These are phyloP conservation scores for Zygnema circumcarinatum DNA, from an alignment of 139 green algal genomes.

Conservation along the genomic window DNA sequence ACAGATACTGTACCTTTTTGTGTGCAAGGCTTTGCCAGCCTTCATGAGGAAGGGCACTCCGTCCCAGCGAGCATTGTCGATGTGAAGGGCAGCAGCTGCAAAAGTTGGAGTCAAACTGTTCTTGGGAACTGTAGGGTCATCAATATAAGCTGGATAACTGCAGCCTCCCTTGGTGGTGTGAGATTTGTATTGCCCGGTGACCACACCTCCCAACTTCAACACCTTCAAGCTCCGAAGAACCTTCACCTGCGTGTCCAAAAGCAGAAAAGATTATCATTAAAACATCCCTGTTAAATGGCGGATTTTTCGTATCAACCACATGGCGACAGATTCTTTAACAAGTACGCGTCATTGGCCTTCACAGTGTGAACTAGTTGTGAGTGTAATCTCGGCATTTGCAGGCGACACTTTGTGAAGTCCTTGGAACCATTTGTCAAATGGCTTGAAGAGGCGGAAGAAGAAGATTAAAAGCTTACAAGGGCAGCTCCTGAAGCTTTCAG, in stretches of 20 bases:
- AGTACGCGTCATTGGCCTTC: too few relatives aligned
- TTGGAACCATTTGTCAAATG: conserved; percentile 97
- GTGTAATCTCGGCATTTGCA: conserved; percentile 6
- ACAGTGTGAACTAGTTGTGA: background rate
- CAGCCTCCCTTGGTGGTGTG: conserved; percentile 19
- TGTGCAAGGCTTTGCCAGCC: conserved; percentile 96
- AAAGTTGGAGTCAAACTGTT: conserved; percentile 89
- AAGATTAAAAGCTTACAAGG: conserved; percentile 46
- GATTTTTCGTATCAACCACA: too few relatives aligned
- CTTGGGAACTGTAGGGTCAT: conserved; percentile 92
- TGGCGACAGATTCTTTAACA: too few relatives aligned
- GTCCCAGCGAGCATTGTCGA: conserved; percentile 98
- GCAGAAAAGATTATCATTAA: too few relatives aligned
- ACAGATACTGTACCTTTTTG: too few relatives aligned
- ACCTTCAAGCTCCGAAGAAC: conserved; percentile 87
- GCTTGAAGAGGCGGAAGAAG: conserved; percentile 91
- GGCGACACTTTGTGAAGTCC: conserved; percentile 90
- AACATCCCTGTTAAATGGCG: too few relatives aligned
- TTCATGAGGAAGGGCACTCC: conserved; percentile 99
- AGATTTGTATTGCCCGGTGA: conserved; percentile 94
- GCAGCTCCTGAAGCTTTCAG: too few relatives aligned
- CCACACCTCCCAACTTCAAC: conserved; percentile 87
- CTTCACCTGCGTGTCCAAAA: conserved; percentile 84
- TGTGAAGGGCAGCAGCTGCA: conserved; percentile 87
- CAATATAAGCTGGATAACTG: conserved; percentile 86